Evolutionary conservation across 2,329 filamentous ascomycete species (phyloP), one percentile per base, ranked within the genome.

Genomic region (Aspergillus luchuensis): DNA sequence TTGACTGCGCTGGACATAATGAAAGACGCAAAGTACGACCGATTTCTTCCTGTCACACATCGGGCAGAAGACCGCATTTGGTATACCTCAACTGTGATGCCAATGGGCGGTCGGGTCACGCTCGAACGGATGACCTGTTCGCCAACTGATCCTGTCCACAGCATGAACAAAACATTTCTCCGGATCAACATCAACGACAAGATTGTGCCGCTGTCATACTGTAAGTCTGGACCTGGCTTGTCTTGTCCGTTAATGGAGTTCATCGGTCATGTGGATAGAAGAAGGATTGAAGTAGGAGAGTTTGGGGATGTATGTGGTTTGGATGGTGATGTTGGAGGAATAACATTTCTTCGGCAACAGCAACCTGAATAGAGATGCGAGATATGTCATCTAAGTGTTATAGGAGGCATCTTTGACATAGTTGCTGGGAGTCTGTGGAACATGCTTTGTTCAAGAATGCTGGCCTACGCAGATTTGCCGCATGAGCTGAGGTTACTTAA

Each of bases 131-230:
- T 87, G 23, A 72, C 72, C 8, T 87, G 83, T 64, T 61, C 67
- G 5, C 53, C 64, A 10, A 54, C 65, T 8, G 21, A 19, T 17
- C 49, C 58, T 23, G 55, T 69, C 33, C 54, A 59, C 10, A 62
- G 57, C 15, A 19, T 6, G 8, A 55, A 63, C 4, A 62, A 72
- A 1, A 52, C 62, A 4, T 85, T 78, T 62, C 74, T 87, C 21
- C 79, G 84, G 17, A 68, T 87, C 60, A 84, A 83, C 49, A 79
- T 87, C 67, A 87, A 87, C 66, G 85, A 87, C 65, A 82, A 80
- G 8, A 80, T 85, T 28, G 79, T 84, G 1, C 76, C 79, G 2
- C 66, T 86, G 3, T 77, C 80, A 3, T 78, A 75, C 23, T 85
- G 83, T 65, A 65, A 76, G 15, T 72, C 67, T 33, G 82, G 82